Evolutionary conservation across 2,329 filamentous ascomycete genomes (phyloP).

Genomic region (Macroventuria anomochaeta): DNA sequence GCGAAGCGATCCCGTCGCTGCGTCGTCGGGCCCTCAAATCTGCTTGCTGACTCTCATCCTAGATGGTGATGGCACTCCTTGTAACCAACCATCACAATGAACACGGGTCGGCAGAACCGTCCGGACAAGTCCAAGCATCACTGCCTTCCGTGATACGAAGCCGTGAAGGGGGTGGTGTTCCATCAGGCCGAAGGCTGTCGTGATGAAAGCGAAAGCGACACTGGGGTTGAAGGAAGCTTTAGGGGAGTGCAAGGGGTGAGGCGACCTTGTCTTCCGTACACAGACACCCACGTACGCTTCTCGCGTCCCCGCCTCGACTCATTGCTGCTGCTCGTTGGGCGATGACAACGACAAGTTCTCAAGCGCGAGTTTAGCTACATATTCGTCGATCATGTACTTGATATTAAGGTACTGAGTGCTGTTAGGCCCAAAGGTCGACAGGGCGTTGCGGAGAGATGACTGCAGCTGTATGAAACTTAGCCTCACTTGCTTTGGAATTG

Average conservation of each 20-base stretch:
- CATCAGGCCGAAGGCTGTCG: background rate
- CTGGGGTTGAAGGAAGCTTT: too few relatives aligned
- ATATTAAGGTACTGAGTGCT: conserved; percentile 42
- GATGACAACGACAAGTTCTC: conserved; percentile 5
- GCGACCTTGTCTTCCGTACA: background rate
- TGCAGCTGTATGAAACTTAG: conserved; percentile 32
- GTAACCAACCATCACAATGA: too few relatives aligned
- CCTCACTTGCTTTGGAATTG: background rate
- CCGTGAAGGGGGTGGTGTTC: too few relatives aligned
- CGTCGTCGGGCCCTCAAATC: too few relatives aligned
- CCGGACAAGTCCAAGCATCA: too few relatives aligned
- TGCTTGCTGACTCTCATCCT: too few relatives aligned
- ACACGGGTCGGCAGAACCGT: too few relatives aligned
- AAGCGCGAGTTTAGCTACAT: conserved; percentile 36
- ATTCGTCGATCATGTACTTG: conserved; percentile 42
- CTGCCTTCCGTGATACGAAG: too few relatives aligned
- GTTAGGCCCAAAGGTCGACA: conserved; percentile 40
- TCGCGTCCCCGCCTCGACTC: background rate
- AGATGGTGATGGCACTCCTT: too few relatives aligned
- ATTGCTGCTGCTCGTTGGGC: background rate
- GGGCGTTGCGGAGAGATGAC: conserved; percentile 44
- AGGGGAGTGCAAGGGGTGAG: background rate
- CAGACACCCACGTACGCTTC: background rate
- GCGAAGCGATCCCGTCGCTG: too few relatives aligned
- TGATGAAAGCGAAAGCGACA: background rate